Evolutionary conservation across 139 green algal genomes (phyloP), one percentile per base, ranked within the genome.

Genomic region (Chlamydomonas sp.): DNA sequence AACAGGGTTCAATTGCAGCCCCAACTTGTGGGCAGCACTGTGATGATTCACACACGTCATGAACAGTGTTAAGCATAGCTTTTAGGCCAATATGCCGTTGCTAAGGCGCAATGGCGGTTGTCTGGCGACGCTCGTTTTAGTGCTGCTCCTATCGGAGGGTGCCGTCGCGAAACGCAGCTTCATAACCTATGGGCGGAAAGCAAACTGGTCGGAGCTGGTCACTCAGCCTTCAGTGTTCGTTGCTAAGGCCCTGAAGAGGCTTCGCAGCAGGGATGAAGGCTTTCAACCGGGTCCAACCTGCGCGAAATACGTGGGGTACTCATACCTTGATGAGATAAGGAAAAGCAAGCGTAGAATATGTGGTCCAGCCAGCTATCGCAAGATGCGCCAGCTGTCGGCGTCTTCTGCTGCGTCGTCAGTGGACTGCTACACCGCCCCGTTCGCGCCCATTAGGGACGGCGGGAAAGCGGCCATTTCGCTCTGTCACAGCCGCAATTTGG

Each of bases 391-490:
- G 64, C n/a, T 49, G 16, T 5, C 64, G 3, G 31, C 76, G 60
- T n/a, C 63, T 14, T 3, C 79, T 3, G 57, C 64, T 31, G 58
- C 61, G 7, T 87, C 83, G 1, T 78, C 63, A 2, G 63, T 88
- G 4, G 84, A 83, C n/a, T 88, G 84, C 64, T 83, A 78, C 75
- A 88, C 83, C 0, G 83, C 83, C 3, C 83, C 83, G 5, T 75
- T 73, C 15, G 71, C 80, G 17, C 31, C 20, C 12, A 62, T 81
- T 3, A 63, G 83, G 3, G n/a, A 59, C 5, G 31, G 60, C 49
- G 78, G 60, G 18, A 88, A 83, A 17, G 75, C 84, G 10, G 17
- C 64, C 57, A 61, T 88, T 20, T 82, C 84, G 9, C 68, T 83
- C 2, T 88, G 84, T 57, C 84, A 58, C 2, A 88, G 84, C 75